A percentile compares a stretch with the other conserved stretches of the same genome.
Evolutionary conservation across 202 grass and related monocot species (phyloP).

Genomic region (Schoenoplectus tabernaemontani): DNA sequence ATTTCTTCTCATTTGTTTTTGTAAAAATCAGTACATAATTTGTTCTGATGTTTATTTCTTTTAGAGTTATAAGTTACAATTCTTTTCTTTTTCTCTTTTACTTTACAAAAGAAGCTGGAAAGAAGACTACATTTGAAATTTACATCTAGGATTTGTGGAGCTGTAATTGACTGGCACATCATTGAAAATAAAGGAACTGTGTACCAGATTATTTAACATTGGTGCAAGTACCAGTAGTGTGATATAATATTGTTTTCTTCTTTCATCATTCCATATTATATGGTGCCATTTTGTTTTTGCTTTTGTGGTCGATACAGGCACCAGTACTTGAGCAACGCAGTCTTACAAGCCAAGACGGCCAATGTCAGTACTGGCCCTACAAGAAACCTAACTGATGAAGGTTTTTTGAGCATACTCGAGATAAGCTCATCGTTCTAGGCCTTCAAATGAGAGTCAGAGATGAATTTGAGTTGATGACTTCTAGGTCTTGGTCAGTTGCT

Average conservation of each 20-base stretch:
- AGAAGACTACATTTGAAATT: neutral
- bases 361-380: constrained; percentile 37
- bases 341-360: constrained; percentile 82
- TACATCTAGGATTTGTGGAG: constrained; percentile 20
- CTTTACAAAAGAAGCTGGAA: neutral
- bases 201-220: neutral
- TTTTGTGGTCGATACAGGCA: no score
- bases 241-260: neutral
- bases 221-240: neutral
- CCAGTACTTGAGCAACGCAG: constrained; percentile 83
- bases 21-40: neutral
- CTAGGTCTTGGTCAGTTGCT: constrained; percentile 19
- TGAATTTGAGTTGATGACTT: constrained; percentile 54
- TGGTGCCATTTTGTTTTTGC: neutral
- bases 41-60: constrained; percentile 9
- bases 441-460: constrained; percentile 96
- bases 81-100: constrained; percentile 2
- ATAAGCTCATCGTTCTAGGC: constrained; percentile 76
- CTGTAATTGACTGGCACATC: constrained; percentile 1
- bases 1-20: neutral
- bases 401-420: constrained; percentile 88
- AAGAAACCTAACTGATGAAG: constrained; percentile 65
- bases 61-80: neutral
- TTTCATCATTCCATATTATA: neutral
- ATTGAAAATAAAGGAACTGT: neutral